Conservation (phyloP, 1,139 yeast species). For the Lodderomyces oxycetoniae region DNA sequence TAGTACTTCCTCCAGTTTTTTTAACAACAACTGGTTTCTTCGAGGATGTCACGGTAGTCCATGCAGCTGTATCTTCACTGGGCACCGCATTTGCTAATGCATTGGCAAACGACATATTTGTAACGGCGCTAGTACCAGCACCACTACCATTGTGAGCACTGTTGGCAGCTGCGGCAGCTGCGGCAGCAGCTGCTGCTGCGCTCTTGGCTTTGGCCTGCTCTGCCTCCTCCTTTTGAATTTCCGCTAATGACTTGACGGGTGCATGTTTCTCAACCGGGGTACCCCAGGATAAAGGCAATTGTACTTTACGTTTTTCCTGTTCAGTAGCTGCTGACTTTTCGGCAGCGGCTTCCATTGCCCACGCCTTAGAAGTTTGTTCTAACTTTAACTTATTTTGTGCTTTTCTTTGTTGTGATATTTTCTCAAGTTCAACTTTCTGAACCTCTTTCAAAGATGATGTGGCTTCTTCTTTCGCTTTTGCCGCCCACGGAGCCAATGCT, state of each 20-base stretch:
- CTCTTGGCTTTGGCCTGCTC: slow-evolving; percentile 33
- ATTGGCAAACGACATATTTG: slow-evolving; percentile 27
- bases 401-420: slow-evolving; percentile 35
- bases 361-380: slow-evolving; percentile 22
- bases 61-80: slow-evolving; percentile 30
- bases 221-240: slow-evolving; percentile 44
- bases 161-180: not conserved
- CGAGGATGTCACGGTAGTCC: slow-evolving; percentile 41
- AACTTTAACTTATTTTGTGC: slow-evolving; percentile 28
- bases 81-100: slow-evolving; percentile 26
- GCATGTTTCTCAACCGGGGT: slow-evolving; percentile 20
- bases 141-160: slow-evolving; percentile 2
- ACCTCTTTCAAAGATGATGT: slow-evolving; percentile 63
- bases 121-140: slow-evolving; percentile 3
- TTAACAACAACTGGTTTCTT: slow-evolving; percentile 16
- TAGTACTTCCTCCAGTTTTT: slow-evolving; percentile 19
- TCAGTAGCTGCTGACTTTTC: slow-evolving; percentile 17
- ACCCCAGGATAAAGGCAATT: slow-evolving; percentile 58
- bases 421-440: slow-evolving; percentile 63
- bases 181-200: slow-evolving; percentile 11
- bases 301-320: slow-evolving; percentile 18
- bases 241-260: slow-evolving; percentile 33
- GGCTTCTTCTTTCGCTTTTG: slow-evolving; percentile 23
- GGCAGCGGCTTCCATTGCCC: slow-evolving; percentile 23
- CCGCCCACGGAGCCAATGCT: slow-evolving; percentile 18